Conservation (phyloP, 345 rosid genomes). For the Sisymbrium irio region DNA sequence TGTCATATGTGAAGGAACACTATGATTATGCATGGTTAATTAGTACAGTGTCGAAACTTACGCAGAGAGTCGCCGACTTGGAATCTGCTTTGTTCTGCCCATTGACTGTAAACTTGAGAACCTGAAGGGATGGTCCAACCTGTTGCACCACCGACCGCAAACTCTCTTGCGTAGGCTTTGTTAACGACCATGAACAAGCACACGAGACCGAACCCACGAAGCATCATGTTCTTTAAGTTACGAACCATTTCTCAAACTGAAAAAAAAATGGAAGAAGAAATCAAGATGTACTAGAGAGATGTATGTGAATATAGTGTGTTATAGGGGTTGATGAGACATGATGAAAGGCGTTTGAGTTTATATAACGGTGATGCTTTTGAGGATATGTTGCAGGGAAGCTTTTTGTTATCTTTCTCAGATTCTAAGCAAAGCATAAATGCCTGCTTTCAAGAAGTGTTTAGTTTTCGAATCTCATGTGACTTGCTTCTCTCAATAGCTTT, state of each 20-base stretch:
- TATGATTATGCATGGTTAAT: not conserved
- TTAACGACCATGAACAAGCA: constrained; percentile 40
- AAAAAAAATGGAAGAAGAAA: not conserved
- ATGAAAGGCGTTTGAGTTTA: constrained; percentile 36
- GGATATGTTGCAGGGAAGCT: constrained; percentile 58
- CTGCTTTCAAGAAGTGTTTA: constrained; percentile 21
- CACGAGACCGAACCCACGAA: constrained; percentile 29
- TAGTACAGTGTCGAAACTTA: constrained; percentile 32
- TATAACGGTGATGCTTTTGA: constrained; percentile 44
- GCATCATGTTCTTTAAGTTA: constrained; percentile 24
- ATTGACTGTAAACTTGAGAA: constrained; percentile 41
- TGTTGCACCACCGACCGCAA: constrained; percentile 52
- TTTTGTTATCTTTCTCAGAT: constrained; percentile 40
- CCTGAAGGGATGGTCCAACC: constrained; percentile 65
- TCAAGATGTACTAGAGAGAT: not conserved
- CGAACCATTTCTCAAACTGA: constrained; percentile 20
- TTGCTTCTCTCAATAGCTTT: constrained; percentile 26
- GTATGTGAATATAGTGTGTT: constrained; percentile 1
- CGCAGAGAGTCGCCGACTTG: constrained; percentile 76
- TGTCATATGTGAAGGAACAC: not conserved
- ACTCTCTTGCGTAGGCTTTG: constrained; percentile 51
- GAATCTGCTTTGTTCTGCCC: constrained; percentile 81
- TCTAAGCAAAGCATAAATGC: constrained; percentile 67
- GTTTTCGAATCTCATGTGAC: constrained; percentile 35
- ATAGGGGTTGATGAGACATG: constrained; percentile 28